These are phyloP conservation scores for Exophiala alcalophila DNA, from an alignment of 2,329 filamentous ascomycete genomes.

Conservation along the genomic window DNA sequence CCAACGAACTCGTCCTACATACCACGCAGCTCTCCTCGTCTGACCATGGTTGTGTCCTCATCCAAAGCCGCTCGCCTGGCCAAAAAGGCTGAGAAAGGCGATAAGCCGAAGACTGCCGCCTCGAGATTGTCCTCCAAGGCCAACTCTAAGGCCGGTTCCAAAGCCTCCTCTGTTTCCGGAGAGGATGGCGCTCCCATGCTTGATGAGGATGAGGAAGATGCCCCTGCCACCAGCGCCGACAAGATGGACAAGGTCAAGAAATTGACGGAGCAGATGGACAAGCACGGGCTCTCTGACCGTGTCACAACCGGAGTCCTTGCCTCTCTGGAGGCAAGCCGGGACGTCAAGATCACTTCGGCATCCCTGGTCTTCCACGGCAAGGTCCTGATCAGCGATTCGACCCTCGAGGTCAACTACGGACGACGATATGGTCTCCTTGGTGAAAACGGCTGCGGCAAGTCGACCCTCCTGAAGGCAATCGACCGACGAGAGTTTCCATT, in stretches of 20 bases:
- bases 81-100: constrained; percentile 65
- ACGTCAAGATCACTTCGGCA: constrained; percentile 93
- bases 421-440: constrained; percentile 92
- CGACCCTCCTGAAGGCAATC: constrained; percentile 94
- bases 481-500: constrained; percentile 91
- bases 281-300: constrained; percentile 92
- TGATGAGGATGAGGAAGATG: constrained; percentile 60
- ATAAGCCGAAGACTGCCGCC: constrained; percentile 59
- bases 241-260: constrained; percentile 81
- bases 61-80: constrained; percentile 67
- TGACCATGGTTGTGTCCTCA: constrained; percentile 61
- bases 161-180: constrained; percentile 65
- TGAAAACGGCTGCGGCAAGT: constrained; percentile 99
- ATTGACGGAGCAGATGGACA: constrained; percentile 88
- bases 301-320: constrained; percentile 96
- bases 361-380: constrained; percentile 97
- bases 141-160: constrained; percentile 53
- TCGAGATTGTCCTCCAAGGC: constrained; percentile 69
- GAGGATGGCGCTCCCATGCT: constrained; percentile 62
- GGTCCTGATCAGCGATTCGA: constrained; percentile 91
- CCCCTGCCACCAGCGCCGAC: constrained; percentile 66
- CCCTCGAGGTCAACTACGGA: constrained; percentile 86
- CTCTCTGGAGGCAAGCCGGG: constrained; percentile 78
- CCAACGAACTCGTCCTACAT: not conserved
- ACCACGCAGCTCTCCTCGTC: constrained; percentile 14